Percentiles rank a stretch among this genome's conserved stretches.
These are phyloP conservation scores for Saturnispora gosingensis DNA, from an alignment of 805 yeast genomes.

Conservation along the genomic window DNA sequence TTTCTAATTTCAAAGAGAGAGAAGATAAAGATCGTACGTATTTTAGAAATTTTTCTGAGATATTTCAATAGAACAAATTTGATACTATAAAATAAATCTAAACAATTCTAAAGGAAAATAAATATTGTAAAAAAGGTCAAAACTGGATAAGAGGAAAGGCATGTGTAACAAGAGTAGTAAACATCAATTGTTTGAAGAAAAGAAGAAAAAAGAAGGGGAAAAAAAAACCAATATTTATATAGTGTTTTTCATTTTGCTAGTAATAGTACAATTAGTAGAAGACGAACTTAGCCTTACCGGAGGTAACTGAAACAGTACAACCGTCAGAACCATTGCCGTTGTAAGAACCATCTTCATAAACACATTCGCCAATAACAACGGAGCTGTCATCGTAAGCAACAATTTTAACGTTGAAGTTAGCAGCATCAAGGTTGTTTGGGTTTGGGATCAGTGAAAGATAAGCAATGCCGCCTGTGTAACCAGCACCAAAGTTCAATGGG, in stretches of 20 bases:
- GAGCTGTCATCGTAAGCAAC: constrained; percentile 30
- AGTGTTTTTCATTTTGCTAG: not conserved
- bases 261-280: constrained; percentile 17
- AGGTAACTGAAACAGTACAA: constrained; percentile 53
- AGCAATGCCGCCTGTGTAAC: constrained; percentile 61
- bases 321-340: constrained; percentile 61
- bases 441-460: constrained; percentile 90
- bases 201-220: not conserved
- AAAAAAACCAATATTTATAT: not conserved
- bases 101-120: not conserved
- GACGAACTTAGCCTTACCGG: constrained; percentile 28
- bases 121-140: not conserved
- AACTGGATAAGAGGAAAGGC: not conserved
- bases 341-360: constrained; percentile 34
- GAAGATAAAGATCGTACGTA: not conserved
- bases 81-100: not conserved
- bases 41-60: not conserved
- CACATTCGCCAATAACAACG: constrained; percentile 33
- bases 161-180: not conserved
- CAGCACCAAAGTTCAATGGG: constrained; percentile 91
- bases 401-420: constrained; percentile 44
- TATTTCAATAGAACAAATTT: not conserved
- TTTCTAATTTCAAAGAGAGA: not conserved
- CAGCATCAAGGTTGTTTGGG: constrained; percentile 70
- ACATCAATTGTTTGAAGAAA: not conserved